phyloP scores from a whole-genome alignment of 2,329 filamentous ascomycete species.

The Sodiomyces alkalinus region DNA sequence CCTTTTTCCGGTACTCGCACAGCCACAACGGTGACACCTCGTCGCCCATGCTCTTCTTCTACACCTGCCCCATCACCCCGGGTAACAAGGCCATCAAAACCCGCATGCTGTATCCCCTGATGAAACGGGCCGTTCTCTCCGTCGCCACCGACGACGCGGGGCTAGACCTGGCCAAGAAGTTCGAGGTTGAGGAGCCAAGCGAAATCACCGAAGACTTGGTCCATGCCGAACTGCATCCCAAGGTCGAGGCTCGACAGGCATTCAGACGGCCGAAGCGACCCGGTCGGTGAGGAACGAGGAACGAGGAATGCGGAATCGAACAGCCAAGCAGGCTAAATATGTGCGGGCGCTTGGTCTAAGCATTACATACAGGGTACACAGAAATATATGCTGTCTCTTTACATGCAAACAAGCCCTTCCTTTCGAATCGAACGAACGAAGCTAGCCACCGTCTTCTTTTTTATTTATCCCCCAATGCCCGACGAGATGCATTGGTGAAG shows the following conservation, averaged over 20 bases:
- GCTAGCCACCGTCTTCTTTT: too few species aligned
- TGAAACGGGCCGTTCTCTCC: conserved; percentile 51
- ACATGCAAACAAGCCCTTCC: too few species aligned
- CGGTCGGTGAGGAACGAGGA: conserved; percentile 40
- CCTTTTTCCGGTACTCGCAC: conserved; percentile 57
- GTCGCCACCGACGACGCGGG: conserved; percentile 51
- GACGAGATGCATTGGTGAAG: not conserved
- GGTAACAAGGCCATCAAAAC: conserved; percentile 60
- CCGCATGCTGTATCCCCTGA: conserved; percentile 69
- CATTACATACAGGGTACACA: too few species aligned
- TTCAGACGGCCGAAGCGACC: conserved; percentile 72
- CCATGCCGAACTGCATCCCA: conserved; percentile 51
- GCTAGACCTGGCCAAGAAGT: conserved; percentile 52
- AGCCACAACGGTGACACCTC: conserved; percentile 34
- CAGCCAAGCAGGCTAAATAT: too few species aligned
- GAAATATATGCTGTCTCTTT: too few species aligned
- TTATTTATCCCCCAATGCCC: not conserved
- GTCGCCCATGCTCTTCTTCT: conserved; percentile 60
- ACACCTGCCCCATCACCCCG: conserved; percentile 57
- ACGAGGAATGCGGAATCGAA: too few species aligned
- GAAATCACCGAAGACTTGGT: conserved; percentile 57
- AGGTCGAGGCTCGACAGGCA: conserved; percentile 46
- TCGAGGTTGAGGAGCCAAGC: conserved; percentile 49
- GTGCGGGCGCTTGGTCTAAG: too few species aligned
- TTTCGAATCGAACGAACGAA: too few species aligned